Percentiles rank a stretch among this genome's conserved stretches.
Evolutionary conservation across 352 stramenopile species (phyloP).

Genomic region (Halophytophthora batemanensis): DNA sequence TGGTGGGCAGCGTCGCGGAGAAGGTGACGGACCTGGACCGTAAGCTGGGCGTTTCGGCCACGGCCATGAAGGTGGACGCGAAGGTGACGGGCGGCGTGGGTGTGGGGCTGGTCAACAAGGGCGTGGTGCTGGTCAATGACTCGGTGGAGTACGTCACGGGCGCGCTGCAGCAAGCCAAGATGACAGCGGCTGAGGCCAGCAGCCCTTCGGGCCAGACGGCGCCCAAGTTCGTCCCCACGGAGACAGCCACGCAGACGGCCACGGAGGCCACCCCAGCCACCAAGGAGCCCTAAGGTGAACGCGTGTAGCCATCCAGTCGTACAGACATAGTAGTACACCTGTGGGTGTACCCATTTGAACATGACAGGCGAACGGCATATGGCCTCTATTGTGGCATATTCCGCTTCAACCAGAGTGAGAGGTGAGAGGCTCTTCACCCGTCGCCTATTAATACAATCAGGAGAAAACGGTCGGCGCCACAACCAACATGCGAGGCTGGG

Average conservation of each 20-base stretch:
- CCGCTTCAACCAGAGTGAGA: no score
- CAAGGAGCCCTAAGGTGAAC: no score
- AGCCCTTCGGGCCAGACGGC: constrained; percentile 20
- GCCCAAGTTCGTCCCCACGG: constrained; percentile 20
- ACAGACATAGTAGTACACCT: no score
- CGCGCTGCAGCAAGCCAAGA: constrained; percentile 63
- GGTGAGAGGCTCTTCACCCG: no score
- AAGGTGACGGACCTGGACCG: constrained; percentile 57
- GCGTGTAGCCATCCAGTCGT: no score
- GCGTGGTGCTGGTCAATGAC: constrained; percentile 51
- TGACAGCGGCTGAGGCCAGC: constrained; percentile 31
- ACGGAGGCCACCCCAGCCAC: no score
- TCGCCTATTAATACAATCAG: no score
- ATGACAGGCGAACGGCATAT: no score
- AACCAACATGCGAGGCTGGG: no score
- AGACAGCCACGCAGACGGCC: constrained; percentile 6
- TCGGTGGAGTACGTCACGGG: constrained; percentile 69
- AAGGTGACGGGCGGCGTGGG: constrained; percentile 73
- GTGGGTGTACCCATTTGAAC: no score
- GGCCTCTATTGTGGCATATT: no score
- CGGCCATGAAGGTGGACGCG: constrained; percentile 59
- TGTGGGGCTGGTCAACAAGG: constrained; percentile 47
- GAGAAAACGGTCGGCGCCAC: no score
- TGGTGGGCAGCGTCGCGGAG: constrained; percentile 45
- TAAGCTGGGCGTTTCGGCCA: constrained; percentile 63